Base-by-base conservation (phyloP, 257 asterid genomes). In the Gentiana dahurica region DNA sequence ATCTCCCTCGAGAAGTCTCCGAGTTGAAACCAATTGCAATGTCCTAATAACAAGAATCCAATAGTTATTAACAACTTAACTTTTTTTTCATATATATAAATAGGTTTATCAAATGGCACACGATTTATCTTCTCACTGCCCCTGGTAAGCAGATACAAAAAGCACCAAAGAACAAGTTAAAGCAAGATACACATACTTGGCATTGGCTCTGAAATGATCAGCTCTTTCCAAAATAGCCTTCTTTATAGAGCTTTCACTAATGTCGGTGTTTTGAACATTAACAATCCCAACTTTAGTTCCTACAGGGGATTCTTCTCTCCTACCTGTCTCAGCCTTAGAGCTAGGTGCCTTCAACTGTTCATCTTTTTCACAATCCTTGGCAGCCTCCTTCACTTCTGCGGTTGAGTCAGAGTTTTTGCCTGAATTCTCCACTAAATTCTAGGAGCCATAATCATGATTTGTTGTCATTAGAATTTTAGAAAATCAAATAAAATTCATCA, bases 1-100 rank as follows among this genome's bases (percentile, higher is more conserved):
- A 72, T 88, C 95, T 75, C 77, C 91, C 75, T 88, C 99, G 36
- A 92, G 70, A 70, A 78, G 89, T n/a, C 85, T 77, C 54, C 99
- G 95, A 64, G 83, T 89, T 69, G 86, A 83, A 54, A 70, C 89
- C 67, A 83, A 60, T 55, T 93, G 75, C 63, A 83, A 68, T n/a
- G 68, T 64, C 79, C 99, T 92, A 72, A 41, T 51, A 71, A 52
- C 67, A 62, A 49, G 61, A 52, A 60, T 45, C 15, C 51, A 73
- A 4, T 41, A 59, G 54, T 44, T 62, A 50, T 54, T 58, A 66
- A 49, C n/a, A 53, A 41, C 35, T 6, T 7, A 2, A 39, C 9
- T 41, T 41, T 4, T 41, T 10, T 10, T 41, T 41, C 0, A 41
- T 5, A 41, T 10, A 41, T 5, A 2, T 41, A 41, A 3, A 41